These are phyloP conservation scores for Plectosphaerella cucumerina DNA, from an alignment of 2,329 filamentous ascomycete species.

Conservation along the genomic window DNA sequence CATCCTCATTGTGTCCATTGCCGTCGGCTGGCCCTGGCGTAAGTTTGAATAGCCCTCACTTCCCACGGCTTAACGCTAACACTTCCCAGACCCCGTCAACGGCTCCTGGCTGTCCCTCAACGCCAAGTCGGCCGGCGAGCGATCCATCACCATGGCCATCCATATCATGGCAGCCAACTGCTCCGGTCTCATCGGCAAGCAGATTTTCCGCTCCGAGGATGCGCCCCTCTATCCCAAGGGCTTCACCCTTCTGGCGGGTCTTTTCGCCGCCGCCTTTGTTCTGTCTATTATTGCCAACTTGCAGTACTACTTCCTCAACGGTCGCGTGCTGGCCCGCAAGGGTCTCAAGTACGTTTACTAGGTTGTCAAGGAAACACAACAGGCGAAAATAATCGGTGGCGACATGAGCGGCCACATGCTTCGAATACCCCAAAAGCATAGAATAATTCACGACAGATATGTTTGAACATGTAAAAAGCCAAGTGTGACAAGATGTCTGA, in stretches of 20 bases:
- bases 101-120: slow-evolving; percentile 26
- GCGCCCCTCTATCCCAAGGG: slow-evolving; percentile 21
- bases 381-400: too few relatives aligned
- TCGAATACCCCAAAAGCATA: too few relatives aligned
- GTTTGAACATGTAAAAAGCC: too few relatives aligned
- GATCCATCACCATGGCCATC: slow-evolving; percentile 26
- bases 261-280: slow-evolving; percentile 7
- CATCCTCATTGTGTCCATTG: slow-evolving; percentile 17
- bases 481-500: too few relatives aligned
- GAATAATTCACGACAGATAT: too few relatives aligned
- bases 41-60: slow-evolving; percentile 13
- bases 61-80: not conserved
- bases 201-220: slow-evolving; percentile 24
- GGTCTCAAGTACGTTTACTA: not conserved
- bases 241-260: slow-evolving; percentile 19
- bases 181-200: slow-evolving; percentile 22
- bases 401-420: too few relatives aligned
- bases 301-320: slow-evolving; percentile 11
- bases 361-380: not conserved
- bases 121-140: slow-evolving; percentile 19
- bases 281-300: slow-evolving; percentile 10
- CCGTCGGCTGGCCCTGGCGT: slow-evolving; percentile 22
- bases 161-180: slow-evolving; percentile 27
- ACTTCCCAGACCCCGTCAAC: slow-evolving; percentile 17
- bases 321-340: not conserved